These are phyloP conservation scores for Colletotrichum aenigma DNA, from an alignment of 2,329 filamentous ascomycete species.

Conservation along the genomic window DNA sequence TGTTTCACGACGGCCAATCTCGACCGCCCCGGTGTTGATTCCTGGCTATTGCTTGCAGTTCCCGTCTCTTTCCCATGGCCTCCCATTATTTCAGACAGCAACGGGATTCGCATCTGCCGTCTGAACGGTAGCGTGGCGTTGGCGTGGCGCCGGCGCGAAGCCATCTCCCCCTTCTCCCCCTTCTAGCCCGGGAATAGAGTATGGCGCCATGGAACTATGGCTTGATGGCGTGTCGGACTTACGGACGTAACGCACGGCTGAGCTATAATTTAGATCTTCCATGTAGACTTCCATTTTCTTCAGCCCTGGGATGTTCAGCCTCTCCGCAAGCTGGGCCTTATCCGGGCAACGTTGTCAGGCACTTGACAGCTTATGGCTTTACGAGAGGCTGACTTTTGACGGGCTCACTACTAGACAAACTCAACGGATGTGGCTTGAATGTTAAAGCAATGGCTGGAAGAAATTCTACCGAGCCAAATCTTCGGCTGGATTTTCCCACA, in stretches of 20 bases:
- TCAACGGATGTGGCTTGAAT: background rate
- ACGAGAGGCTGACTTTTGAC: background rate
- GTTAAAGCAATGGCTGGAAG: background rate
- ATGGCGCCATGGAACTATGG: background rate
- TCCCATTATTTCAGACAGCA: background rate
- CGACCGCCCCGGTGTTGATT: background rate
- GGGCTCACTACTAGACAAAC: background rate
- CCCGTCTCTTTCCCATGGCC: background rate
- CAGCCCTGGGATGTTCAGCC: background rate
- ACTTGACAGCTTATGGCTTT: background rate
- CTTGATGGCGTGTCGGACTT: background rate
- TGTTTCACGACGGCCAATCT: constrained; percentile 7
- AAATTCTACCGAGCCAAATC: background rate
- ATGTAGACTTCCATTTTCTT: background rate
- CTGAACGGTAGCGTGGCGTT: background rate
- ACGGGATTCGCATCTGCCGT: background rate
- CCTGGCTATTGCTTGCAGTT: background rate
- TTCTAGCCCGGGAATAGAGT: background rate
- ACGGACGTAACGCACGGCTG: background rate
- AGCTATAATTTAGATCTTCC: background rate
- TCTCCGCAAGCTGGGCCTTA: background rate
- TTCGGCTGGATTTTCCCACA: background rate
- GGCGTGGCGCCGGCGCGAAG: background rate
- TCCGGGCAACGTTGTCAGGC: background rate
- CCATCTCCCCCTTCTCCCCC: background rate